Evolutionary conservation across 2,329 filamentous ascomycete species (phyloP).

Genomic region (Ascochyta viciae-villosae): DNA sequence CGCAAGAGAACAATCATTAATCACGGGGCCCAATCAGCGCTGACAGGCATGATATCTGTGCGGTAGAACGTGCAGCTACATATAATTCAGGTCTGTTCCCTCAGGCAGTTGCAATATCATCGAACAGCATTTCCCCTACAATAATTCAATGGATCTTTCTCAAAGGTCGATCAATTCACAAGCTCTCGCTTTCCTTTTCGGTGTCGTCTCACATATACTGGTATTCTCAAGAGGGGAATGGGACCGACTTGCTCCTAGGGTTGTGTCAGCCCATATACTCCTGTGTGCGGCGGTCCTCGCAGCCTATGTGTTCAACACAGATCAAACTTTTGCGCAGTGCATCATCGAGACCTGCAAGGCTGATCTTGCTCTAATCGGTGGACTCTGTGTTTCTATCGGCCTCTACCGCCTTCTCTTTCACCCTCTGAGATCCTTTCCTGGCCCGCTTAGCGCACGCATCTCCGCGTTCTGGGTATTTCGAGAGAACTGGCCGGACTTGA

Average conservation of each 20-base stretch:
- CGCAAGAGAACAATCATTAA: constrained; percentile 1
- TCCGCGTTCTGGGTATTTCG: constrained; percentile 25
- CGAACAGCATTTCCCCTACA: background rate
- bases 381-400: constrained; percentile 5
- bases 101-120: background rate
- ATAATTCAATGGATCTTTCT: too few relatives aligned
- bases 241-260: constrained; percentile 2
- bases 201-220: background rate
- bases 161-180: background rate
- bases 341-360: background rate
- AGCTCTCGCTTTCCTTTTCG: background rate
- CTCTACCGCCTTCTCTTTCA: constrained; percentile 22
- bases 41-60: background rate
- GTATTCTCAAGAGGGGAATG: constrained; percentile 6
- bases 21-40: background rate
- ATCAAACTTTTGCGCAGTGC: background rate
- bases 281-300: background rate
- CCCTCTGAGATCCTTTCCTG: constrained; percentile 14
- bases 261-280: background rate
- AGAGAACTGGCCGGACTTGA: constrained; percentile 20
- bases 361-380: background rate
- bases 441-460: constrained; percentile 21
- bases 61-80: background rate
- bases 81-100: background rate
- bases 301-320: background rate